Conservation (phyloP, 2,329 filamentous ascomycete genomes). For the Penicillium sp. region DNA sequence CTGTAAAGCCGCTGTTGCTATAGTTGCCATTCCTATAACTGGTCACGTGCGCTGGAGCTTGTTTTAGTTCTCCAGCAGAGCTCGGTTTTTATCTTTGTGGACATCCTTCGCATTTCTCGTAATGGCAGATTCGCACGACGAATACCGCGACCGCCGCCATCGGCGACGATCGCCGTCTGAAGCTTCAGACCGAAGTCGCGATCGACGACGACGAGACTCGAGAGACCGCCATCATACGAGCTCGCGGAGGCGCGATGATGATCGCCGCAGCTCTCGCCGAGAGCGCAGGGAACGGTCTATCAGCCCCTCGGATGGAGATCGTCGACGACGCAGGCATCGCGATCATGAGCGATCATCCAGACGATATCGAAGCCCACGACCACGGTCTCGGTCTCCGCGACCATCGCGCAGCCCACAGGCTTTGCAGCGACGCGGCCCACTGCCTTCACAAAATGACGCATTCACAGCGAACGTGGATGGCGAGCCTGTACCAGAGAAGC, state of each 20-base stretch:
- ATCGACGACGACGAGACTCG: slow-evolving; percentile 23
- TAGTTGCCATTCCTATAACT: too few species aligned
- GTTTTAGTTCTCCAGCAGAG: too few species aligned
- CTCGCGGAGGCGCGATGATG: slow-evolving; percentile 27
- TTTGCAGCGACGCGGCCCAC: slow-evolving; percentile 39
- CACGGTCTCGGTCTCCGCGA: slow-evolving; percentile 31
- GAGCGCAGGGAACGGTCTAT: slow-evolving; percentile 27
- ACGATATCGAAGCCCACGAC: slow-evolving; percentile 23
- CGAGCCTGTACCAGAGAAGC: slow-evolving; percentile 49
- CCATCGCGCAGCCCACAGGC: slow-evolving; percentile 27
- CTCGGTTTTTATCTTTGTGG: too few species aligned
- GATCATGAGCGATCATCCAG: slow-evolving; percentile 26
- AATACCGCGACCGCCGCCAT: slow-evolving; percentile 17
- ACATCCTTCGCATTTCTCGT: too few species aligned
- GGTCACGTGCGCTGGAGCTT: too few species aligned
- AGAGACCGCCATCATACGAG: slow-evolving; percentile 24
- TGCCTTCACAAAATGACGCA: slow-evolving; percentile 48
- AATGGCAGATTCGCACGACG: slow-evolving; percentile 30
- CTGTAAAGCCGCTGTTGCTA: too few species aligned
- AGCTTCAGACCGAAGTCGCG: slow-evolving; percentile 21
- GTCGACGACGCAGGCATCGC: slow-evolving; percentile 28
- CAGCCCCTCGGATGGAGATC: slow-evolving; percentile 25
- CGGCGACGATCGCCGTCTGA: slow-evolving; percentile 24
- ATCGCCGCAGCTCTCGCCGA: slow-evolving; percentile 28
- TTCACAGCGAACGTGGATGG: slow-evolving; percentile 35